Evolutionary conservation across 2,329 filamentous ascomycete species (phyloP).

Genomic region (Aspergillus sp.): DNA sequence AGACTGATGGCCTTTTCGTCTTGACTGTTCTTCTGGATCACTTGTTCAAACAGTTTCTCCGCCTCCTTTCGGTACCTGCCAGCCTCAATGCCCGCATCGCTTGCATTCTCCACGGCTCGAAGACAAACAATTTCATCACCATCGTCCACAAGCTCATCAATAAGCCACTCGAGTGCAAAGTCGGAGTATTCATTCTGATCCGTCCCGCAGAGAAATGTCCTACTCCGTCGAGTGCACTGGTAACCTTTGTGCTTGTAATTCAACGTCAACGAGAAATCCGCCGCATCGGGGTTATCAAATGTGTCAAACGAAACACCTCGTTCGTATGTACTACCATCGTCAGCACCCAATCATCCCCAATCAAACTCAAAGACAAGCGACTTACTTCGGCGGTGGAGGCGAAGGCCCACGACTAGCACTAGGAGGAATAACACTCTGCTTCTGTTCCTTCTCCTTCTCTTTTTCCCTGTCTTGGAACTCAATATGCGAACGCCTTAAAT

Average conservation of each 20-base stretch:
- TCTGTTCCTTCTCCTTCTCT: constrained; percentile 21
- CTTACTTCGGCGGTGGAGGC: constrained; percentile 37
- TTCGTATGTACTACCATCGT: constrained; percentile 50
- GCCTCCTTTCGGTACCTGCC: constrained; percentile 72
- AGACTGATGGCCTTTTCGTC: constrained; percentile 75
- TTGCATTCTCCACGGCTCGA: constrained; percentile 72
- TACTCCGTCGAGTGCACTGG: constrained; percentile 68
- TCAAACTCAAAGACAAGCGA: neutral
- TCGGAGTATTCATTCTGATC: constrained; percentile 90
- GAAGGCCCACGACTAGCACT: constrained; percentile 26
- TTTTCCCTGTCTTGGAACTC: constrained; percentile 19
- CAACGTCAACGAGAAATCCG: constrained; percentile 70
- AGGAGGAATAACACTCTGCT: constrained; percentile 9
- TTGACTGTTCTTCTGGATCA: constrained; percentile 71
- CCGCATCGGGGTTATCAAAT: constrained; percentile 59
- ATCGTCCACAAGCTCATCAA: constrained; percentile 87
- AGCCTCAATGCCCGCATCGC: constrained; percentile 54
- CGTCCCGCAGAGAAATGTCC: constrained; percentile 84
- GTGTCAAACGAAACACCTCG: constrained; percentile 69
- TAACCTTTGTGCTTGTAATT: constrained; percentile 84
- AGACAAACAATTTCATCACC: constrained; percentile 91
- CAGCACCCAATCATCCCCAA: constrained; percentile 2
- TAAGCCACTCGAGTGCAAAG: constrained; percentile 84
- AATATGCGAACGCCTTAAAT: constrained; percentile 12
- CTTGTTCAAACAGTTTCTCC: constrained; percentile 63